phyloP scores from a whole-genome alignment of 2,329 filamentous ascomycete species.

The Cladosporium sp. region DNA sequence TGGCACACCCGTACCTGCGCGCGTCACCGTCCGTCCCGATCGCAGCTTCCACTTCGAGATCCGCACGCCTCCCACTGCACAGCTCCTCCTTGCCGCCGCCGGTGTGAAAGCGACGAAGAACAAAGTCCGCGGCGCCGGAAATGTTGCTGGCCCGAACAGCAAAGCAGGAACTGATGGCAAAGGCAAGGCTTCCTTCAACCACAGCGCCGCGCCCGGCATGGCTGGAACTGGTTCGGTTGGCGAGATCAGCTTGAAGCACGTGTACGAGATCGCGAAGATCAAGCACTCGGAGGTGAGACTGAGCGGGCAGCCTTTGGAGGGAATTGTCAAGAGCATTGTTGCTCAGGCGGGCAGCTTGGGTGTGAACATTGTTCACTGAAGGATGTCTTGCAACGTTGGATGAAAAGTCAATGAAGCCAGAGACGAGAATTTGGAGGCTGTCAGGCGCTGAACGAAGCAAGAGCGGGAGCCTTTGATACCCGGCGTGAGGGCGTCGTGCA shows the following conservation, averaged over 20 bases:
- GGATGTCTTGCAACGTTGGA: neutral
- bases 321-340: constrained; percentile 65
- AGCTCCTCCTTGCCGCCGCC: constrained; percentile 77
- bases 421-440: neutral
- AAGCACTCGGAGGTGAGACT: constrained; percentile 56
- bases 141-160: constrained; percentile 41
- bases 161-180: constrained; percentile 30
- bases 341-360: constrained; percentile 48
- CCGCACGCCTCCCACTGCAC: constrained; percentile 90
- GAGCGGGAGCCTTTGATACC: neutral
- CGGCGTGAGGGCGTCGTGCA: neutral
- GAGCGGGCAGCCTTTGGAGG: constrained; percentile 73
- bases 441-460: neutral
- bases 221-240: constrained; percentile 67
- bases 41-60: constrained; percentile 89
- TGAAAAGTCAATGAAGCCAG: neutral
- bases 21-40: constrained; percentile 87
- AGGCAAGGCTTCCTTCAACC: constrained; percentile 30
- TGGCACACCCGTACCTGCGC: constrained; percentile 83
- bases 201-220: constrained; percentile 35
- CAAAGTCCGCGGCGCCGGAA: constrained; percentile 64
- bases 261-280: constrained; percentile 96
- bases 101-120: constrained; percentile 69
- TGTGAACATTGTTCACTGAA: constrained; percentile 43
- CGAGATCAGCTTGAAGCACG: constrained; percentile 82